Conservation (phyloP, 805 yeast species). For the Candida germanica region DNA sequence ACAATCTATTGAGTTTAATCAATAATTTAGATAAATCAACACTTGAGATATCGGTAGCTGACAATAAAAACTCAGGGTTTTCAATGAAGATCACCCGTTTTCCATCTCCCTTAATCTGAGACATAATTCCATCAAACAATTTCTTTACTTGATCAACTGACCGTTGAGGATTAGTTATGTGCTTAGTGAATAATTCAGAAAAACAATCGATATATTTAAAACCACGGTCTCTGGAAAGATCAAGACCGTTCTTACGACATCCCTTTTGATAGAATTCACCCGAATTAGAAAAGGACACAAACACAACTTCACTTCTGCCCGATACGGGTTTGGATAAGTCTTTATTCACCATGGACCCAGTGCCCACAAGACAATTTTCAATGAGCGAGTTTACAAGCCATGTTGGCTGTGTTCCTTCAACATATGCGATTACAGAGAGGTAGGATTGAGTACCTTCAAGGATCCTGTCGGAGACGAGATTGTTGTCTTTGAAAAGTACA, state of each 20-base stretch:
- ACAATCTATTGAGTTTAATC: slow-evolving; percentile 27
- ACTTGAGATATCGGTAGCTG: slow-evolving; percentile 37
- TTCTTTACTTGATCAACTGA: slow-evolving; percentile 13
- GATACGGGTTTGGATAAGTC: slow-evolving; percentile 20
- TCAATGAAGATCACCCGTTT: slow-evolving; percentile 40
- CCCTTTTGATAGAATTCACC: slow-evolving; percentile 31
- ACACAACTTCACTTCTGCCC: slow-evolving; percentile 27
- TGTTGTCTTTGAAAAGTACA: slow-evolving; percentile 47
- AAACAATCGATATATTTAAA: slow-evolving; percentile 46
- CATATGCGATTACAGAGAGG: slow-evolving; percentile 27
- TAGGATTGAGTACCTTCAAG: slow-evolving; percentile 15
- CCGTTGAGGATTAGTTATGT: slow-evolving; percentile 21
- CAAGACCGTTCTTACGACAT: slow-evolving; percentile 40
- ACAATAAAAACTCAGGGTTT: slow-evolving; percentile 44
- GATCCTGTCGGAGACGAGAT: slow-evolving; percentile 34
- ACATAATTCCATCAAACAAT: slow-evolving; percentile 18
- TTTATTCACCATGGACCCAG: slow-evolving; percentile 39
- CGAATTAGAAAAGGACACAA: slow-evolving; percentile 34
- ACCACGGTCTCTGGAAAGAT: slow-evolving; percentile 19
- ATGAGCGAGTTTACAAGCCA: slow-evolving; percentile 60
- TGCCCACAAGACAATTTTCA: slow-evolving; percentile 49
- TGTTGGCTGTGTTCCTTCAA: slow-evolving; percentile 54
- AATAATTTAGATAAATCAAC: slow-evolving; percentile 33
- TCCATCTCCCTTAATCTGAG: slow-evolving; percentile 8
- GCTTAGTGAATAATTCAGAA: slow-evolving; percentile 40